Conservation (phyloP, 139 green algal species). For the Chlamydomonas schloesseri region DNA sequence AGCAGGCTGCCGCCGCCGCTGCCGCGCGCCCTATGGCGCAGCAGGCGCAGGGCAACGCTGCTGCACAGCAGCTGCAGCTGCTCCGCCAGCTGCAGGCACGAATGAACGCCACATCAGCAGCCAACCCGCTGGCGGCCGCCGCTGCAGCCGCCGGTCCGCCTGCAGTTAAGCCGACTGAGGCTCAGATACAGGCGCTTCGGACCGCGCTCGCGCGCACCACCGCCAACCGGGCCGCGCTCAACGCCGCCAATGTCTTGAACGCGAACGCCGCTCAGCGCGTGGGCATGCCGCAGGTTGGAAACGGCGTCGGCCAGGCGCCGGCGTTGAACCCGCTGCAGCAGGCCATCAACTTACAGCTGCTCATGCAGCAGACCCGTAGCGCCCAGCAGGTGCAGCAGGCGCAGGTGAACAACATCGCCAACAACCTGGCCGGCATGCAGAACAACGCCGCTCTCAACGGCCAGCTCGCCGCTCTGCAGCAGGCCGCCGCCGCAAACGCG, state of each 20-base stretch:
- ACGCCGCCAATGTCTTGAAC: conserved; percentile 19
- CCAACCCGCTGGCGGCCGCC: background rate
- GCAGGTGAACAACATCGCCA: conserved; percentile 21
- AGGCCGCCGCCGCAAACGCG: conserved; percentile 26
- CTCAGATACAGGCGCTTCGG: conserved; percentile 35
- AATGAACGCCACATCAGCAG: background rate
- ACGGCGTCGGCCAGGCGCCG: background rate
- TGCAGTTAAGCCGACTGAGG: conserved; percentile 32
- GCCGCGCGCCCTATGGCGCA: conserved; percentile 1
- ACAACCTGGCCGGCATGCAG: conserved; percentile 21
- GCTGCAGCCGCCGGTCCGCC: background rate
- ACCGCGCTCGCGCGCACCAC: conserved; percentile 19
- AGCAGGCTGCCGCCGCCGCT: conserved; percentile 28
- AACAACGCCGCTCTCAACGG: conserved; percentile 11
- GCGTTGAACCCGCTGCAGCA: conserved; percentile 39
- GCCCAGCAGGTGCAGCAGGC: conserved; percentile 39
- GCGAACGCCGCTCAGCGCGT: background rate
- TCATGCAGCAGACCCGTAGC: conserved; percentile 40
- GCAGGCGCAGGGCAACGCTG: background rate
- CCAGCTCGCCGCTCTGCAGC: conserved; percentile 28
- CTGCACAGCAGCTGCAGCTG: conserved; percentile 41
- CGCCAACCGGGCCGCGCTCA: conserved; percentile 7
- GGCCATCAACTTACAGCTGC: conserved; percentile 43
- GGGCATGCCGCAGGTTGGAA: background rate
- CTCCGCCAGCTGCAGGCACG: conserved; percentile 44